Percentiles rank a stretch among this genome's conserved stretches.
phyloP scores from a whole-genome alignment of 495 filamentous ascomycete genomes.

The Neurospora intermedia region DNA sequence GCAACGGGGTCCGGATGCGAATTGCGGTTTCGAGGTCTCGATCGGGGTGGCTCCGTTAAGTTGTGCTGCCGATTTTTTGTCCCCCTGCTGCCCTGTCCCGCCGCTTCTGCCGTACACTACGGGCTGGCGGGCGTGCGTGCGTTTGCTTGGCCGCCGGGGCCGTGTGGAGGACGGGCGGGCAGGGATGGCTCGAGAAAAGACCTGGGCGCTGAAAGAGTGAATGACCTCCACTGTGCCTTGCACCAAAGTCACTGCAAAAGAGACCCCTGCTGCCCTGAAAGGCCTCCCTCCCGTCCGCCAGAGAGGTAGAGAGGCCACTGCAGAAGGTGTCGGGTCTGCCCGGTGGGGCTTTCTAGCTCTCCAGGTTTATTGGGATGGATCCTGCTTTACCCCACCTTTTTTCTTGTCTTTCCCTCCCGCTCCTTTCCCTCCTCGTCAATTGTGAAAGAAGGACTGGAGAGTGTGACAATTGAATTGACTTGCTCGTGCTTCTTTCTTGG shows the following conservation, averaged over 20 bases:
- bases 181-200: not conserved
- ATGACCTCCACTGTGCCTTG: not conserved
- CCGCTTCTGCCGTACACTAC: not conserved
- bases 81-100: not conserved
- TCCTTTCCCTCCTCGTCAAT: not conserved
- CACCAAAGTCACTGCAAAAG: not conserved
- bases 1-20: not conserved
- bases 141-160: not conserved
- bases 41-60: not conserved
- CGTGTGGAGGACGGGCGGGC: not conserved
- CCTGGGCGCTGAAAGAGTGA: not conserved
- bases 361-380: slow-evolving; percentile 2
- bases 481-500: not conserved
- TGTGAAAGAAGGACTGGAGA: not conserved
- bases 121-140: not conserved
- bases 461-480: not conserved
- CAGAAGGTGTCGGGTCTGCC: too few relatives aligned
- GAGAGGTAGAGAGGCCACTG: too few relatives aligned
- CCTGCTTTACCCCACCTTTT: not conserved
- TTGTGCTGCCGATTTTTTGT: not conserved
- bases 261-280: not conserved
- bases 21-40: not conserved
- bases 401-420: not conserved
- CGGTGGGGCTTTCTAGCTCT: not conserved
- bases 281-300: not conserved